Evolutionary conservation across 176 grass and related monocot genomes (phyloP), one percentile per base, ranked within the genome.

Genomic region (Neostapfia colusana): DNA sequence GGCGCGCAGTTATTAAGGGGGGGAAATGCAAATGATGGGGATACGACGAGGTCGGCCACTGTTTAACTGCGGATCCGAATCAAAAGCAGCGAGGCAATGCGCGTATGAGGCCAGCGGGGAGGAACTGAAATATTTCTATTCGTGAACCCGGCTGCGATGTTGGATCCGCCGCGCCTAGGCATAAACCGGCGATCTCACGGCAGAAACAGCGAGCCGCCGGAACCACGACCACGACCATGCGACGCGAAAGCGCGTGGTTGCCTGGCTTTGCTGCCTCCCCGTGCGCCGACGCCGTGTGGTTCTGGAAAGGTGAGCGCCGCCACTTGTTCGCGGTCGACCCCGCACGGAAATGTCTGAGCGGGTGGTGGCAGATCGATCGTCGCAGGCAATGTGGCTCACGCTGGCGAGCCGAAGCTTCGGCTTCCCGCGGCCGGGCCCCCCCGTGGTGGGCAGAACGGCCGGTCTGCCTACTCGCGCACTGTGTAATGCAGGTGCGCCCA

Each of bases 371-470:
- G 31, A 31, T 31, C 31, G 31, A 31, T 31, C 31, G 31, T 31
- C 31, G 2, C 31, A 31, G 31, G 31, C 31, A 31, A 31, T 3
- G 31, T 31, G 31, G 31, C 3, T 31, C 31, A 31, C 31, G 31
- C 60, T n/a, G 25, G 36, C 50, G 36, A 26, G 24, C 66, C 68
- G 49, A 85, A 73, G 67, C 54, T 61, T 69, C 63, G 31, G n/a
- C n/a, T n/a, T n/a, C n/a, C 67, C 12, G 23, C 36, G 46, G 60
- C 7, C 63, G 3, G n/a, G n/a, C n/a, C 38, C 53, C 50, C 18
- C 17, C 4, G 60, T 36, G 71, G 49, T 82, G 80, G 70, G 62
- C 45, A 3, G 41, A 31, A 44, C 56, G 25, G 39, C 39, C 56
- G 40, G 55, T 0, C 56, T 61, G 55, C 35, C 53, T 17, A 62